Conservation (phyloP, 192 early-diverging fungal species). For the Radiomyces spectabilis region DNA sequence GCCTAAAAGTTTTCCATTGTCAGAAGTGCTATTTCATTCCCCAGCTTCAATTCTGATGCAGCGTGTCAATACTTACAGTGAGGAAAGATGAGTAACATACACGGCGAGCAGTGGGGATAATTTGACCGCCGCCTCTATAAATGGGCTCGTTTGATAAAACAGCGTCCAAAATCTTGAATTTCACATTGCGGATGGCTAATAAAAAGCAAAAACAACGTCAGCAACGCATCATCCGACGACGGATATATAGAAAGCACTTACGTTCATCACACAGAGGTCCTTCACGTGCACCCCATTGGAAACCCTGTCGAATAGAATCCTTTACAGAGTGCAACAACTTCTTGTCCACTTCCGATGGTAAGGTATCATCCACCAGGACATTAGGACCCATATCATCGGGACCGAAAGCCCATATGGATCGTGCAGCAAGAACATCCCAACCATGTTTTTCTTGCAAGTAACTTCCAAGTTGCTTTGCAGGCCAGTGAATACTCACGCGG, state of each 20-base stretch:
- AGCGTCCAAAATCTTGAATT: slow-evolving; percentile 89
- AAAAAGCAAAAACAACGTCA: not conserved
- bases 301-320: slow-evolving; percentile 90
- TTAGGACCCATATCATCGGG: slow-evolving; percentile 90
- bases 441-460: slow-evolving; percentile 80
- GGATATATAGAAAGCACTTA: too few species aligned
- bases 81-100: slow-evolving; percentile 96
- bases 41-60: too few species aligned
- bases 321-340: slow-evolving; percentile 65
- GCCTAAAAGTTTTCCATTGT: too few species aligned
- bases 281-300: slow-evolving; percentile 96
- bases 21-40: too few species aligned
- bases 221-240: too few species aligned
- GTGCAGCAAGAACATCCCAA: slow-evolving; percentile 91
- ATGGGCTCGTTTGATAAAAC: slow-evolving; percentile 80
- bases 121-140: slow-evolving; percentile 90
- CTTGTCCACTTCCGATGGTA: slow-evolving; percentile 88
- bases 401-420: slow-evolving; percentile 98
- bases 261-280: slow-evolving; percentile 97
- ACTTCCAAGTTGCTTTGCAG: slow-evolving; percentile 63
- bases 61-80: slow-evolving; percentile 52
- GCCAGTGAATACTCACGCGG: slow-evolving; percentile 65
- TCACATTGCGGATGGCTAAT: slow-evolving; percentile 87
- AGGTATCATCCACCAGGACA: slow-evolving; percentile 91
- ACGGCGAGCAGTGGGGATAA: slow-evolving; percentile 93